These are phyloP conservation scores for Lepiota brunneoincarnata DNA, from an alignment of 768 basidiomycete species.

Conservation along the genomic window DNA sequence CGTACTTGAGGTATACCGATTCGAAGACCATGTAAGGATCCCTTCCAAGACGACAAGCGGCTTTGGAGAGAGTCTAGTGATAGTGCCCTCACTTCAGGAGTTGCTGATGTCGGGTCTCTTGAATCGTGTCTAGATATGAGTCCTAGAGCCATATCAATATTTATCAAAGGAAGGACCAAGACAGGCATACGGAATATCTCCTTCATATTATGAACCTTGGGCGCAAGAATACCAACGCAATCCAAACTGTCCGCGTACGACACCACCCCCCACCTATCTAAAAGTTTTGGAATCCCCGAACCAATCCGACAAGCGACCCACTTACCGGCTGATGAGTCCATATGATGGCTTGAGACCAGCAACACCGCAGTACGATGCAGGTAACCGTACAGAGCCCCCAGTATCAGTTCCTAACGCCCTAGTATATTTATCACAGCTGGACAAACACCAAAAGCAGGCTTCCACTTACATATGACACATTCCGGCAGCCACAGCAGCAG, in stretches of 20 bases:
- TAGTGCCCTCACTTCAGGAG: conserved; percentile 29
- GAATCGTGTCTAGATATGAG: conserved; percentile 56
- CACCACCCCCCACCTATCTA: conserved; percentile 78
- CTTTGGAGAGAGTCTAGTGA: conserved; percentile 16
- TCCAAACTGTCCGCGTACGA: conserved; percentile 95
- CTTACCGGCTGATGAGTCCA: conserved; percentile 82
- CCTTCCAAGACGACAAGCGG: conserved; percentile 13
- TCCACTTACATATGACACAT: conserved; percentile 78
- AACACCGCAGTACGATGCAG: conserved; percentile 91
- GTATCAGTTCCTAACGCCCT: conserved; percentile 95
- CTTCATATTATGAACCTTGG: conserved; percentile 44
- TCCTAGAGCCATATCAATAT: conserved; percentile 25
- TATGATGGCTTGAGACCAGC: conserved; percentile 95
- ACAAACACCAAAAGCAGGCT: neutral
- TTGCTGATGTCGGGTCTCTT: conserved; percentile 74
- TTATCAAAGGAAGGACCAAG: neutral
- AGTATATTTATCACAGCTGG: neutral
- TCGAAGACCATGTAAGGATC: conserved; percentile 47
- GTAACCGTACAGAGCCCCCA: conserved; percentile 89
- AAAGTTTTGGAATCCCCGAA: neutral
- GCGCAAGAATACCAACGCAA: conserved; percentile 83
- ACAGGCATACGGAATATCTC: conserved; percentile 60
- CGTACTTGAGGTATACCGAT: conserved; percentile 75
- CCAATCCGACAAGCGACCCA: conserved; percentile 6
- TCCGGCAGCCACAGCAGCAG: conserved; percentile 85